A percentile compares a stretch with the other conserved stretches of the same genome.
Evolutionary conservation across 2,329 filamentous ascomycete species (phyloP).

Genomic region (Microdochium paspali): DNA sequence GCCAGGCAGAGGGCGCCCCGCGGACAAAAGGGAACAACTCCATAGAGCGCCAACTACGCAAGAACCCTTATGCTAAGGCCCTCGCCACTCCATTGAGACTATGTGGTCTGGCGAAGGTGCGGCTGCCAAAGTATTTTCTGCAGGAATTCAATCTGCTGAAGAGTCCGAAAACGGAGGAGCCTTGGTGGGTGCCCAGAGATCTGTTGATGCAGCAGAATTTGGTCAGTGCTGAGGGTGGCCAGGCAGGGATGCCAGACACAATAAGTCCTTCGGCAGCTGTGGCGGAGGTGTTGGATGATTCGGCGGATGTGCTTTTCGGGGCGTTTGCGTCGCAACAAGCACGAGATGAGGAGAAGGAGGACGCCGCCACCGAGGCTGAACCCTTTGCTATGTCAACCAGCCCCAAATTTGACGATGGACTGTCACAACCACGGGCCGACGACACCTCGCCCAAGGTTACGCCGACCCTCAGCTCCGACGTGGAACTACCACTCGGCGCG

Average conservation of each 20-base stretch:
- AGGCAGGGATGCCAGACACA: too few species aligned
- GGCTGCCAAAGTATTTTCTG: slow-evolving; percentile 53
- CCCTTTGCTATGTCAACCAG: too few species aligned
- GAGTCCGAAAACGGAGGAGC: slow-evolving; percentile 40
- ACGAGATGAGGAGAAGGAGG: not conserved
- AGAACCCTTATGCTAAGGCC: slow-evolving; percentile 54
- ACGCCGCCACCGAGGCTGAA: not conserved
- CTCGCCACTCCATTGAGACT: slow-evolving; percentile 50
- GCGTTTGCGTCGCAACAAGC: not conserved
- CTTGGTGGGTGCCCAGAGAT: slow-evolving; percentile 48
- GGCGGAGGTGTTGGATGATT: not conserved
- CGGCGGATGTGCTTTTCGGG: not conserved
- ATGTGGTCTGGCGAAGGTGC: slow-evolving; percentile 37
- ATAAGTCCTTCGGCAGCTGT: too few species aligned
- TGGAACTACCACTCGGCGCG: slow-evolving; percentile 10
- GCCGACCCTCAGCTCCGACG: slow-evolving; percentile 2
- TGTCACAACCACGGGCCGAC: slow-evolving; percentile 2
- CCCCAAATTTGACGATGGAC: too few species aligned
- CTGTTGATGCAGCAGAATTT: slow-evolving; percentile 14
- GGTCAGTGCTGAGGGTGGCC: not conserved
- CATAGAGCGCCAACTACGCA: slow-evolving; percentile 48
- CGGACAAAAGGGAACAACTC: slow-evolving; percentile 13
- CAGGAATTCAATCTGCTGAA: slow-evolving; percentile 48
- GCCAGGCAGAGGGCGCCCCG: slow-evolving; percentile 5
- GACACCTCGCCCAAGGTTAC: not conserved